A percentile compares a stretch with the other conserved stretches of the same genome.
Evolutionary conservation across 169 alveolate genomes (phyloP).

Genomic region (Plasmodium gonderi): DNA sequence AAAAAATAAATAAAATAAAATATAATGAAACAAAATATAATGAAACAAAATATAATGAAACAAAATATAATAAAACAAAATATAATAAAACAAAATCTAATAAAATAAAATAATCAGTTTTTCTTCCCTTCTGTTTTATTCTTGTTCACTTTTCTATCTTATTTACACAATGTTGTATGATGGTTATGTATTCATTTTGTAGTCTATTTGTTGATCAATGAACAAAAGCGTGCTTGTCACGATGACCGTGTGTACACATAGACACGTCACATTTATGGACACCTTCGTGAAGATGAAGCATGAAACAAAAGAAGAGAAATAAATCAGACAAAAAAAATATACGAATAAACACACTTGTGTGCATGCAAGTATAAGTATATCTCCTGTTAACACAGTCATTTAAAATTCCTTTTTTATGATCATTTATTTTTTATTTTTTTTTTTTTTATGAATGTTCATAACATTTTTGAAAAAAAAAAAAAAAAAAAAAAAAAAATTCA

Average conservation of each 20-base stretch:
- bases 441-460: not conserved
- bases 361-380: not conserved
- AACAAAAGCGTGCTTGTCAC: not conserved
- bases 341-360: not conserved
- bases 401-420: not conserved
- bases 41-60: too few species aligned
- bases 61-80: too few species aligned
- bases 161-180: too few species aligned
- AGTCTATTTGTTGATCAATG: not conserved
- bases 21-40: too few species aligned
- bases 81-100: too few species aligned
- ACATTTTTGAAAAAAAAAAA: too few species aligned
- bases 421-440: not conserved
- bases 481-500: not conserved
- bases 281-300: not conserved
- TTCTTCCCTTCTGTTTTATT: too few species aligned
- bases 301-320: not conserved
- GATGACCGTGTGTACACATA: too few species aligned
- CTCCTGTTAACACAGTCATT: not conserved
- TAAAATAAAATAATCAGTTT: too few species aligned
- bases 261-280: too few species aligned
- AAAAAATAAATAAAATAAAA: not conserved
- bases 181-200: too few species aligned
- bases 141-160: too few species aligned
- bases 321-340: not conserved